Percentiles rank a stretch among this genome's conserved stretches.
phyloP scores from a whole-genome alignment of 2,329 filamentous ascomycete species.

The Pseudophaeomoniella oleicola region DNA sequence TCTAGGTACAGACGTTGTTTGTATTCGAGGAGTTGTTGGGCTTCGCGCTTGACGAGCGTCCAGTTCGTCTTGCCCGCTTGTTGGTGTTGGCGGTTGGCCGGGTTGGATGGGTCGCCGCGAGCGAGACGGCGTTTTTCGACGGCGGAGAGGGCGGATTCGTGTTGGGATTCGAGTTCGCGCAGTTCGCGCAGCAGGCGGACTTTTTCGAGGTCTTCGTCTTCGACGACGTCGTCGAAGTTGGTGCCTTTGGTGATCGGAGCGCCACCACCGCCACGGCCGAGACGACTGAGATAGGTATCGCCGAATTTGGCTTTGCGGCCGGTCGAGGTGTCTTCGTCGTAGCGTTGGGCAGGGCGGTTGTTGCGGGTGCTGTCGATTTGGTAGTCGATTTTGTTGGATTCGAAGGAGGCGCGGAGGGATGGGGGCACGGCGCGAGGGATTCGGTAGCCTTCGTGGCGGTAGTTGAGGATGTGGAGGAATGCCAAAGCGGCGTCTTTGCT shows the following conservation, averaged over 20 bases:
- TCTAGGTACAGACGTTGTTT: constrained; percentile 70
- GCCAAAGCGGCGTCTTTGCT: constrained; percentile 90
- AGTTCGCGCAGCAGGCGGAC: constrained; percentile 89
- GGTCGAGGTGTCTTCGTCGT: constrained; percentile 66
- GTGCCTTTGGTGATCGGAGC: constrained; percentile 63
- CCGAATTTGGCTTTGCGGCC: constrained; percentile 95
- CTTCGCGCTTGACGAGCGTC: constrained; percentile 80
- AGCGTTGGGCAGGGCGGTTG: constrained; percentile 37
- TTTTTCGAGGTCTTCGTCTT: constrained; percentile 92
- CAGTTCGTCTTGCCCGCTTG: constrained; percentile 45
- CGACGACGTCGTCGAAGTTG: constrained; percentile 73
- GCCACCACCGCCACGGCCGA: constrained; percentile 63
- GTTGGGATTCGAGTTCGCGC: constrained; percentile 74
- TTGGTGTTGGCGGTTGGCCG: constrained; percentile 6
- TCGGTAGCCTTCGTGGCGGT: constrained; percentile 85
- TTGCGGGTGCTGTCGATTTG: constrained; percentile 64
- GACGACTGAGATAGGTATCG: constrained; percentile 83
- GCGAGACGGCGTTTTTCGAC: constrained; percentile 44
- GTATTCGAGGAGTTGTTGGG: constrained; percentile 89
- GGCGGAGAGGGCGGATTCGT: constrained; percentile 64
- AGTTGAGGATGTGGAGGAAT: constrained; percentile 93
- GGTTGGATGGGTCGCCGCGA: constrained; percentile 11
- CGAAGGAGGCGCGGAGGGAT: constrained; percentile 79
- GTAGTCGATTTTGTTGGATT: constrained; percentile 94
- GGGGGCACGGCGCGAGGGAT: constrained; percentile 86